Conservation (phyloP, 2,329 filamentous ascomycete genomes). For the Pyrenophora tritici-repentis region DNA sequence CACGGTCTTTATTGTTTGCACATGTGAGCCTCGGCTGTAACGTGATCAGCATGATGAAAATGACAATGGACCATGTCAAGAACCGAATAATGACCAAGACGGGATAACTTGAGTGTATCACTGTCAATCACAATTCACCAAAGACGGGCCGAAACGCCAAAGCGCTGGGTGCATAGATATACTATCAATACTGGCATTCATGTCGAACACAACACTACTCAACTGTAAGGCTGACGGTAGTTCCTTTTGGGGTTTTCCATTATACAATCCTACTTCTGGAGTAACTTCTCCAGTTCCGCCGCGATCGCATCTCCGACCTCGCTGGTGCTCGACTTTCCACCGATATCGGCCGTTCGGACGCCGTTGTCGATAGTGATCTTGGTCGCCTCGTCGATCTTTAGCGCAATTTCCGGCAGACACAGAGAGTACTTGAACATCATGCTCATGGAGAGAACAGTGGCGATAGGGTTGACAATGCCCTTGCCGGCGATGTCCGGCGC, state of each 20-base stretch:
- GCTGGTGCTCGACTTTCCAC: slow-evolving; percentile 72
- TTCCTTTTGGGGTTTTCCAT: not conserved
- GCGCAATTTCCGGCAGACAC: slow-evolving; percentile 74
- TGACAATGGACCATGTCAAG: no score
- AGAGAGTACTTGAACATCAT: slow-evolving; percentile 98
- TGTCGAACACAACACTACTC: no score
- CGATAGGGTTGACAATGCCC: slow-evolving; percentile 89
- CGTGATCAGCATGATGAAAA: no score
- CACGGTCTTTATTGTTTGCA: no score
- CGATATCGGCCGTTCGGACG: slow-evolving; percentile 81
- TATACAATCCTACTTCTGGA: slow-evolving; percentile 48
- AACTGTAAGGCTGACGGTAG: not conserved
- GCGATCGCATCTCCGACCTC: slow-evolving; percentile 85
- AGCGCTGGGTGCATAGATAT: not conserved
- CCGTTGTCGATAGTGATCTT: slow-evolving; percentile 78
- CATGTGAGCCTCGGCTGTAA: no score
- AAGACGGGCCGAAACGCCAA: not conserved
- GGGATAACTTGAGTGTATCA: no score
- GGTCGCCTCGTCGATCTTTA: slow-evolving; percentile 80
- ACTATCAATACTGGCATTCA: not conserved
- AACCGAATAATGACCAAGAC: no score
- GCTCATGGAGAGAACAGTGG: slow-evolving; percentile 86
- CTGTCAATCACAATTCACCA: not conserved
- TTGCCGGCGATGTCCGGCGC: slow-evolving; percentile 93
- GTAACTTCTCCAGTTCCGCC: slow-evolving; percentile 71